Evolutionary conservation across 148 eudicot genomes (phyloP), one percentile per base, ranked within the genome.

Genomic region (Selenicereus undatus): DNA sequence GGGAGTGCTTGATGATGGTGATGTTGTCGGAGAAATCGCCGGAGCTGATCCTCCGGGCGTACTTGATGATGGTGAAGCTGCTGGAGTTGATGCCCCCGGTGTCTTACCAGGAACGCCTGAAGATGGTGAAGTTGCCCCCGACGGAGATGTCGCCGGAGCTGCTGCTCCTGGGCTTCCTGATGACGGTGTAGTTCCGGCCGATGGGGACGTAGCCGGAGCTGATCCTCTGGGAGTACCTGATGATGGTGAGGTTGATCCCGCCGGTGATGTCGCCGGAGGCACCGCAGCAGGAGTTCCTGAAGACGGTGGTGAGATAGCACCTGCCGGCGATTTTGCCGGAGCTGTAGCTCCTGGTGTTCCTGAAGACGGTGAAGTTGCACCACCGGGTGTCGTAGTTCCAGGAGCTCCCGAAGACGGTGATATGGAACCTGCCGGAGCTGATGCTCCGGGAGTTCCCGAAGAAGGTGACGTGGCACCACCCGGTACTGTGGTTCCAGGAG

Each of bases 201-300:
- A 16, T 0, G 82, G 82, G 21, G 82, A 80, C n/a, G 39, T 72
- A 16, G 77, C 82, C 5, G 81, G 76, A 22, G 65, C 43, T 39
- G 43, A 39, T 39, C 7, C 43, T 4, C 43, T 39, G 43, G 43
- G 43, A 39, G 43, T 39, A 29, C 36, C 32, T 7, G 74, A 39
- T 16, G 11, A 21, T 17, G 43, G 11, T 17, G 80, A 71, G 1
- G 26, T 16, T 2, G 24, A 39, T 7, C 43, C 65, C 27, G 74
- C 13, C 52, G 52, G 72, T 12, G 72, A 69, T 29, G 39, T 27
- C 8, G 39, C 72, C 32, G 32, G 32, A 32, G 32, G 32, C 32
- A 32, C 32, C 29, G 72, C 20, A 3, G 14, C 52, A 8, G 52
- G 52, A 9, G 52, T 48, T 10, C 52, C 52, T 9, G 52, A 48